Conservation (phyloP, 768 basidiomycete species). For the Lentinula sp. region DNA sequence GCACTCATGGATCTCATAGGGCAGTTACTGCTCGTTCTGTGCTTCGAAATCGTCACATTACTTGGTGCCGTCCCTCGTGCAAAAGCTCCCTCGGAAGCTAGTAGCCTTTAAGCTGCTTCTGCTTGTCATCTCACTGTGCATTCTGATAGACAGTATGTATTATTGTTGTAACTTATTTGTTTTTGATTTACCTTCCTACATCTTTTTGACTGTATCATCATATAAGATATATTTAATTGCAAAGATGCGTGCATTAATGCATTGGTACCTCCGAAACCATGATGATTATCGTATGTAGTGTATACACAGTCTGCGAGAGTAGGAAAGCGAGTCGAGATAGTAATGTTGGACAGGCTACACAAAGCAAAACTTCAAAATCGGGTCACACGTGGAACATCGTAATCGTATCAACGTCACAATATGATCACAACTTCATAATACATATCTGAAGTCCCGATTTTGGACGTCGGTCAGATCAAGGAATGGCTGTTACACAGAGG, state of each 20-base stretch:
- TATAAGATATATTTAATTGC: neutral
- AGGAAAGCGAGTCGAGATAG: too few relatives aligned
- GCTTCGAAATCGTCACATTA: constrained; percentile 60
- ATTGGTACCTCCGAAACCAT: neutral
- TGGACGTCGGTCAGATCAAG: constrained; percentile 69
- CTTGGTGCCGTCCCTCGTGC: constrained; percentile 21
- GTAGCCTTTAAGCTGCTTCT: neutral
- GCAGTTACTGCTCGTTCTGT: constrained; percentile 70
- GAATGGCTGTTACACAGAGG: constrained; percentile 41
- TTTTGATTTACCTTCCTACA: neutral
- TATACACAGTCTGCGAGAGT: too few relatives aligned
- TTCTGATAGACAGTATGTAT: neutral
- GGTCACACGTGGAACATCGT: too few relatives aligned
- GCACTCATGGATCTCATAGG: constrained; percentile 84
- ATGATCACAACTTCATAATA: constrained; percentile 30
- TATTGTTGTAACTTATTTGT: neutral
- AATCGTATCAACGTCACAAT: neutral
- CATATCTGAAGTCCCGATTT: constrained; percentile 70
- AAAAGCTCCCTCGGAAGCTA: neutral
- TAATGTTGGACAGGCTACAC: too few relatives aligned
- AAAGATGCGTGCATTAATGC: neutral
- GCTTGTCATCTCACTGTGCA: neutral
- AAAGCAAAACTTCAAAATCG: too few relatives aligned
- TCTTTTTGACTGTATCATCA: neutral
- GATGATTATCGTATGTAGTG: too few relatives aligned